Evolutionary conservation across 2,329 filamentous ascomycete species (phyloP).

Genomic region (Davidsoniella neocaledoniae): DNA sequence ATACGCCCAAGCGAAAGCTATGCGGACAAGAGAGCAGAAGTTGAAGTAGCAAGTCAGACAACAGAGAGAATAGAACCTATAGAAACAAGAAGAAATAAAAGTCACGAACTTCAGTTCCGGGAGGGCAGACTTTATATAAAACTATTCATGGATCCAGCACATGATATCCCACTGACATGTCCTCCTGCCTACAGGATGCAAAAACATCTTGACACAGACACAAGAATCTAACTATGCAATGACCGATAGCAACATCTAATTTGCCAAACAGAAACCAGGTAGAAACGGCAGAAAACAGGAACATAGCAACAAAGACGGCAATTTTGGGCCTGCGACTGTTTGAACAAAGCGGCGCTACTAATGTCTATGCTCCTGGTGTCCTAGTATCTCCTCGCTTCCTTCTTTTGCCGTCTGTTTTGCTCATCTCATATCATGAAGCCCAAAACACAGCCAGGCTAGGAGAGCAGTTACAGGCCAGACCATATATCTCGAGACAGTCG

Average conservation of each 20-base stretch:
- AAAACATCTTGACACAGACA: neutral
- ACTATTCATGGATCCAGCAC: too few relatives aligned
- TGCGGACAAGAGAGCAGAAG: conserved; percentile 3
- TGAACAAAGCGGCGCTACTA: too few relatives aligned
- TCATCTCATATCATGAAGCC: neutral
- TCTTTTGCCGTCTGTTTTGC: too few relatives aligned
- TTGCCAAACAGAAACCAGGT: neutral
- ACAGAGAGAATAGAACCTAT: neutral
- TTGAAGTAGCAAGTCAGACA: conserved; percentile 2
- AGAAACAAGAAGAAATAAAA: neutral
- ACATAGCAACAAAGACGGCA: too few relatives aligned
- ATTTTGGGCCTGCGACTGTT: too few relatives aligned
- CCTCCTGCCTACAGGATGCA: neutral
- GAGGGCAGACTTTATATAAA: neutral
- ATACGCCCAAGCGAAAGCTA: conserved; percentile 8
- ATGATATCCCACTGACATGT: too few relatives aligned
- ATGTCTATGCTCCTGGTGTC: too few relatives aligned
- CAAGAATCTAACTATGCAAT: neutral
- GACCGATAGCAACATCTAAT: neutral
- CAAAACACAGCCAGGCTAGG: conserved; percentile 1
- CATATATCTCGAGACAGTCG: conserved; percentile 10
- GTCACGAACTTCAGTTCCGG: neutral
- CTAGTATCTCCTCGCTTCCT: too few relatives aligned
- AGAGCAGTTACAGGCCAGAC: conserved; percentile 2
- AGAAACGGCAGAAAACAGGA: neutral